Percentiles rank a stretch among this genome's conserved stretches.
Conservation (phyloP, 2,329 filamentous ascomycete species). For the Talaromyces funiculosus region DNA sequence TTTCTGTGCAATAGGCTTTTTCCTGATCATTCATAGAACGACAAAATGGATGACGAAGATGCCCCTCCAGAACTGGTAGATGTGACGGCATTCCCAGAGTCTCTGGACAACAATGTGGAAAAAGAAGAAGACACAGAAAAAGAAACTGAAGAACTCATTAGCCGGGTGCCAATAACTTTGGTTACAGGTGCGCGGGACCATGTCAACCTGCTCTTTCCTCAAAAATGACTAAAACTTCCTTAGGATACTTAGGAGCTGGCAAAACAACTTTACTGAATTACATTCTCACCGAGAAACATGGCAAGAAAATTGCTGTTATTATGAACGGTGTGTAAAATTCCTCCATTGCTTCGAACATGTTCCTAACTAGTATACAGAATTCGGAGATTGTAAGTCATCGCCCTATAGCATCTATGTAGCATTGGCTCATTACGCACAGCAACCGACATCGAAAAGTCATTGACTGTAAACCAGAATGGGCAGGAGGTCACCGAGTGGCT, state of each 20-base stretch:
- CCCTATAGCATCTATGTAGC: background rate
- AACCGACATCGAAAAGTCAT: conserved; percentile 88
- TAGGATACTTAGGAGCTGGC: conserved; percentile 88
- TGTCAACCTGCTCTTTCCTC: background rate
- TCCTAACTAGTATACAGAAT: conserved; percentile 50
- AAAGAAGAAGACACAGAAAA: conserved; percentile 16
- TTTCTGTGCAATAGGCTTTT: background rate
- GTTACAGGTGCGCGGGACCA: conserved; percentile 39
- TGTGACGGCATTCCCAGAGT: conserved; percentile 26
- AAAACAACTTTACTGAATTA: conserved; percentile 96
- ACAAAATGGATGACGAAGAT: conserved; percentile 37
- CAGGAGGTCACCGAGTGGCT: conserved; percentile 90
- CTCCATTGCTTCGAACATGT: background rate
- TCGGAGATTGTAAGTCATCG: conserved; percentile 64
- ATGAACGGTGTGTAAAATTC: conserved; percentile 63
- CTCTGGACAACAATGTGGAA: background rate
- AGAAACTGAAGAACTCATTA: conserved; percentile 22
- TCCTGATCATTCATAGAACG: background rate
- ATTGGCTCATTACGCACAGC: conserved; percentile 46
- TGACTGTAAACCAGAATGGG: conserved; percentile 81
- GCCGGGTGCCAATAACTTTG: conserved; percentile 47
- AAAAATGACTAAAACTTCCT: conserved; percentile 4
- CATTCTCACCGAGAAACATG: conserved; percentile 88
- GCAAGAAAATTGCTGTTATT: conserved; percentile 96
- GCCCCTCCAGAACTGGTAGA: conserved; percentile 42